phyloP scores from a whole-genome alignment of 2,329 filamentous ascomycete species.

The Hymenoscyphus albidus region DNA sequence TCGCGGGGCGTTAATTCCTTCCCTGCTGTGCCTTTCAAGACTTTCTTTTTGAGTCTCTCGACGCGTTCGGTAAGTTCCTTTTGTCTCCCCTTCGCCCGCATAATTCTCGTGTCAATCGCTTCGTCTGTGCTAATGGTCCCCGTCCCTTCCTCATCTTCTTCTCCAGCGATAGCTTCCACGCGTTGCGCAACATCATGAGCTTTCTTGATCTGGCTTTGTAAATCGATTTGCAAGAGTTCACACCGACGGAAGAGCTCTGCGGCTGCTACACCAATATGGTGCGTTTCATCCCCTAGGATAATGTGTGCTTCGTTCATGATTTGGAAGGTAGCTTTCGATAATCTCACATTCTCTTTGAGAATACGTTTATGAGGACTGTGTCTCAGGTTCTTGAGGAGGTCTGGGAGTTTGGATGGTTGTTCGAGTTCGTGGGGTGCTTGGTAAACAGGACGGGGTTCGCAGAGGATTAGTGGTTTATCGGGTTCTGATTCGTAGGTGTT shows the following conservation, averaged over 20 bases:
- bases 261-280: conserved; percentile 63
- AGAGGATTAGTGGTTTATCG: conserved; percentile 49
- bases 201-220: conserved; percentile 63
- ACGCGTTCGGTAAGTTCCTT: conserved; percentile 54
- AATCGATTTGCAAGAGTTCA: conserved; percentile 62
- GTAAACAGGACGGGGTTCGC: conserved; percentile 63
- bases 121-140: conserved; percentile 44
- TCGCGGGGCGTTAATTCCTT: conserved; percentile 61
- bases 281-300: conserved; percentile 65
- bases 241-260: conserved; percentile 71
- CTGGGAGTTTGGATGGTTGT: conserved; percentile 51
- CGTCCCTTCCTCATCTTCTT: conserved; percentile 51
- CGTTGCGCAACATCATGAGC: conserved; percentile 61
- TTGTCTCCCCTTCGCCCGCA: conserved; percentile 52
- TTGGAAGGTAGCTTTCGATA: conserved; percentile 67
- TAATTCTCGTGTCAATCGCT: conserved; percentile 56
- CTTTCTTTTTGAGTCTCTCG: conserved; percentile 52
- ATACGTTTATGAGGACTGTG: conserved; percentile 58
- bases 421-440: conserved; percentile 60
- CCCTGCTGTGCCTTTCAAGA: conserved; percentile 43
- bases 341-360: conserved; percentile 63
- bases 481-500: conserved; percentile 40
- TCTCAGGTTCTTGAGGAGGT: conserved; percentile 52
- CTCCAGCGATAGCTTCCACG: conserved; percentile 63
- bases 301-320: conserved; percentile 71